Evolutionary conservation across 345 rosid genomes (phyloP), one percentile per base, ranked within the genome.

Genomic region (Eucalyptus erythrocorys): DNA sequence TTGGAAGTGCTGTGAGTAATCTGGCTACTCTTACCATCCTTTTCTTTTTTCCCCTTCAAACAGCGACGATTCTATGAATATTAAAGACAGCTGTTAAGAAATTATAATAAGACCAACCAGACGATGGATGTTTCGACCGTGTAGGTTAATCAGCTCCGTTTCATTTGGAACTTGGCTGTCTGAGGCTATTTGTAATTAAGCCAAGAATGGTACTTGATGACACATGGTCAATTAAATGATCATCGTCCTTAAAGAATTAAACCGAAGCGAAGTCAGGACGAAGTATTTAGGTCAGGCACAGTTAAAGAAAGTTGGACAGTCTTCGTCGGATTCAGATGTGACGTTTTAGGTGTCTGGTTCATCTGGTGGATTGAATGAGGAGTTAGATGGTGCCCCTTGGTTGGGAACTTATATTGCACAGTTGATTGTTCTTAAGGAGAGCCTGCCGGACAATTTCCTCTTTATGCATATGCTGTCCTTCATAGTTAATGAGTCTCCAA

Each of bases 1-100:
- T 96, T 37, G 99, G 99, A 86, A 92, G 97, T 40, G 99, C 99
- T 66, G 99, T 97, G 87, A 97, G 98, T 37, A 21, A 37, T 37
- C 45, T 37, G 7, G 80, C 6, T 93, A 4, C 81, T 24, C 57
- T 16, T 24, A 30, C 11, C 30, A 61, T 16, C 42, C 37, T 4
- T 37, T 37, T 17, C 26, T 17, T 21, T 37, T 21, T 19, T 1
- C 26, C 45, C 45, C 45, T 21, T 76, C 81, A 34, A 71, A 71
- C 40, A 17, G 82, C 27, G 14, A 76, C 34, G 47, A 9, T 79
- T 86, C 43, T 34, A 86, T 43, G 43, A 48, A 11, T 32, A 51
- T 51, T 34, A 50, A 34, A 22, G 48, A 32, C 30, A 12, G 13
- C 47, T 14, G 26, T 76, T 21, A 37, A 40, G 82, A 37, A 5